Evolutionary conservation across 148 eudicot genomes (phyloP).

Genomic region (Nepenthes gracilis): DNA sequence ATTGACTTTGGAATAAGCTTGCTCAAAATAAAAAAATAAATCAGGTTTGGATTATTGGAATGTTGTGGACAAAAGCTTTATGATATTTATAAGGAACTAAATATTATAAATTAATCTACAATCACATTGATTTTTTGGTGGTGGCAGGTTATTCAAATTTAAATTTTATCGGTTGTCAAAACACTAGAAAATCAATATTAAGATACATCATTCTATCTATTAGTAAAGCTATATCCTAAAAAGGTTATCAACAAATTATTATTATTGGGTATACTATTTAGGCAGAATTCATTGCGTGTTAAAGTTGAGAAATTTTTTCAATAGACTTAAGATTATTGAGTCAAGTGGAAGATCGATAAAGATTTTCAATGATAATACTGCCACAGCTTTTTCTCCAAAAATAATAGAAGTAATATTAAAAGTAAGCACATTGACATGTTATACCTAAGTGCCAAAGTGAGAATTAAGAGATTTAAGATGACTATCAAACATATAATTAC

Average conservation of each 20-base stretch:
- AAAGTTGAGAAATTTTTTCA: not conserved
- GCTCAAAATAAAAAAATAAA: no score
- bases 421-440: not conserved
- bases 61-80: not conserved
- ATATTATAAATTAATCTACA: no score
- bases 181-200: not conserved
- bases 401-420: not conserved
- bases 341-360: not conserved
- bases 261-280: no score
- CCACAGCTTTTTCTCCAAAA: not conserved
- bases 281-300: not conserved
- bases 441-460: no score
- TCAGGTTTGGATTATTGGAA: not conserved
- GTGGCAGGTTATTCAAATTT: not conserved
- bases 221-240: not conserved
- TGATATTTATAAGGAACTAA: not conserved
- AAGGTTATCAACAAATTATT: not conserved
- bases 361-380: not conserved
- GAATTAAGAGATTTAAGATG: no score
- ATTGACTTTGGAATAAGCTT: not conserved
- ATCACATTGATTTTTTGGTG: not conserved
- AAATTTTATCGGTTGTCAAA: not conserved
- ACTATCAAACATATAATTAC: no score
- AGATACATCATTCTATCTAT: not conserved
- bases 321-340: not conserved